phyloP scores from a whole-genome alignment of 2,329 filamentous ascomycete genomes.

The Penicillium sp. region DNA sequence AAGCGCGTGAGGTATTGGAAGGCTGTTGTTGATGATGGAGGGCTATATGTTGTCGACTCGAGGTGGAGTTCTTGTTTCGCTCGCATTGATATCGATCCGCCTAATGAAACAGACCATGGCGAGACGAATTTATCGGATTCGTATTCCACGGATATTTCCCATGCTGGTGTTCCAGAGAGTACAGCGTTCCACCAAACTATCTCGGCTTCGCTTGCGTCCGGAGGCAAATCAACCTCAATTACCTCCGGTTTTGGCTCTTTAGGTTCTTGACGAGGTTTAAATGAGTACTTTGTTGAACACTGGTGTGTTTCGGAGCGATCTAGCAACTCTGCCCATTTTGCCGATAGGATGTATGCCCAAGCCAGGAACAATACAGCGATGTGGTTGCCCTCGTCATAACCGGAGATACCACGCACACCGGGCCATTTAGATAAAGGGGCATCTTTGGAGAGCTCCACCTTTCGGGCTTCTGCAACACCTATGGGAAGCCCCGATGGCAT shows the following conservation, averaged over 20 bases:
- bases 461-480: background rate
- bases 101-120: background rate
- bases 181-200: background rate
- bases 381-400: constrained; percentile 24
- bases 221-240: background rate
- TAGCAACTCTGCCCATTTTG: constrained; percentile 24
- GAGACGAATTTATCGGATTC: background rate
- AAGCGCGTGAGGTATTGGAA: background rate
- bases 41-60: background rate
- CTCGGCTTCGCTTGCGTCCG: background rate
- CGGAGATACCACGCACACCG: constrained; percentile 14
- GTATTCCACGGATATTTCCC: background rate
- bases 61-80: background rate
- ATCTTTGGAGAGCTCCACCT: background rate
- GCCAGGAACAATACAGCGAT: constrained; percentile 21
- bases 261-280: background rate
- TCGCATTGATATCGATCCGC: background rate
- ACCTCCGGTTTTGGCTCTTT: background rate
- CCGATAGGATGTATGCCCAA: constrained; percentile 28
- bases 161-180: background rate
- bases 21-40: background rate
- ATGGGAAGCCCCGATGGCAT: background rate
- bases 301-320: constrained; percentile 16
- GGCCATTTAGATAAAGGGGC: constrained; percentile 19
- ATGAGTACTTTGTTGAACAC: constrained; percentile 1